Evolutionary conservation across 1,284 basidiomycete genomes (phyloP).

Genomic region (Agroathelia rolfsii): DNA sequence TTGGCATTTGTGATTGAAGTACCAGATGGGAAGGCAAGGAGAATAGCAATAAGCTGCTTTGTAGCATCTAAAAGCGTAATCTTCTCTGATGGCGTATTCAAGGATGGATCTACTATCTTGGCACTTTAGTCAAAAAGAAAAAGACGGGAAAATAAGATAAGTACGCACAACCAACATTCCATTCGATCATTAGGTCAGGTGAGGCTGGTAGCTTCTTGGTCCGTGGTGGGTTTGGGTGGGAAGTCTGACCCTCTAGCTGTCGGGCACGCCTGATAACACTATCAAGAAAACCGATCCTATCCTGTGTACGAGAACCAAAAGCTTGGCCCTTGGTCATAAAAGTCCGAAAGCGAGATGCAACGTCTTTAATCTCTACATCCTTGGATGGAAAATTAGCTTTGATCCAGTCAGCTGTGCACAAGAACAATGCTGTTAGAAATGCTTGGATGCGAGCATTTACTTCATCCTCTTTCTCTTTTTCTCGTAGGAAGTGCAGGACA

Average conservation of each 20-base stretch:
- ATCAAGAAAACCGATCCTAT: constrained; percentile 1
- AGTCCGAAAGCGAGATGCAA: constrained; percentile 5
- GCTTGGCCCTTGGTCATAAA: constrained; percentile 1
- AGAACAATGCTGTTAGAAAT: constrained; percentile 3
- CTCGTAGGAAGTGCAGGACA: constrained; percentile 4
- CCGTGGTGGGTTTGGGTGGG: too few species aligned
- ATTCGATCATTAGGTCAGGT: too few species aligned
- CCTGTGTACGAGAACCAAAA: background rate
- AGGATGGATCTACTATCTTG: too few species aligned
- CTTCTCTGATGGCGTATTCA: too few species aligned
- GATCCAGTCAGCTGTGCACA: background rate
- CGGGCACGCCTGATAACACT: constrained; percentile 2
- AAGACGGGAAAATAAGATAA: too few species aligned
- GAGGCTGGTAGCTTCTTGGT: too few species aligned
- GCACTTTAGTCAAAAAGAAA: too few species aligned
- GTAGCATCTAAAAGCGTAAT: too few species aligned
- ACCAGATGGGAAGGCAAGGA: too few species aligned
- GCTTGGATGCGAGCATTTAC: background rate
- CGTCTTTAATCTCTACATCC: background rate
- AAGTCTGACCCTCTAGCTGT: background rate
- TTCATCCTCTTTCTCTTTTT: background rate
- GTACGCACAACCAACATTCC: too few species aligned
- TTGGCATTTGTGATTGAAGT: constrained; percentile 1
- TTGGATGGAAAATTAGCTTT: background rate
- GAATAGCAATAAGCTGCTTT: too few species aligned